Evolutionary conservation across 176 grass and related monocot species (phyloP).

Genomic region (Zea luxurians): DNA sequence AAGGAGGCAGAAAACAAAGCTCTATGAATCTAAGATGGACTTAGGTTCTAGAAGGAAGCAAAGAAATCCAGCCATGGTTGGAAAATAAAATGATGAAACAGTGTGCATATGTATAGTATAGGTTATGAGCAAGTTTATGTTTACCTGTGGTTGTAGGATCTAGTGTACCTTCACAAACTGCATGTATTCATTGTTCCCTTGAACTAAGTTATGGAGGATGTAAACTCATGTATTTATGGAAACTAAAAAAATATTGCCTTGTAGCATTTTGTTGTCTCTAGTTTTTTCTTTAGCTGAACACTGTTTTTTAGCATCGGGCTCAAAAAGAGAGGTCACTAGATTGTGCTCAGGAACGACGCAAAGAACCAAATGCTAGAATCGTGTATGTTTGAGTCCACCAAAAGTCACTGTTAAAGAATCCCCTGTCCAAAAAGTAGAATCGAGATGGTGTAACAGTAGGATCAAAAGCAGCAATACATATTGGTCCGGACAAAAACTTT

Average conservation of each 20-base stretch:
- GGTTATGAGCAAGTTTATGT: slow-evolving; percentile 31
- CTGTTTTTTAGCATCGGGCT: slow-evolving; percentile 1
- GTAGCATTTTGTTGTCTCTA: slow-evolving; percentile 8
- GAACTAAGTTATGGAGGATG: slow-evolving; percentile 33
- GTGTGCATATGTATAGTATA: slow-evolving; percentile 33
- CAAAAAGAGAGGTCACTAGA: slow-evolving; percentile 28
- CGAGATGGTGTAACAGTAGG: background rate
- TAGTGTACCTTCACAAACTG: slow-evolving; percentile 35
- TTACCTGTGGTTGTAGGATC: slow-evolving; percentile 21
- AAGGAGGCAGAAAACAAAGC: slow-evolving; percentile 20
- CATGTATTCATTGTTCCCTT: slow-evolving; percentile 22
- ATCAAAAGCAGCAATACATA: slow-evolving; percentile 37
- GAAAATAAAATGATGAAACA: slow-evolving; percentile 45
- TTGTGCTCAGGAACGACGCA: slow-evolving; percentile 35
- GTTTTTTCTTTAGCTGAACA: background rate
- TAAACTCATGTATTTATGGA: slow-evolving; percentile 34
- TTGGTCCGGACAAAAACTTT: slow-evolving; percentile 2
- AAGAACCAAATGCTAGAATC: slow-evolving; percentile 45
- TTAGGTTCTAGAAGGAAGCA: slow-evolving; percentile 25
- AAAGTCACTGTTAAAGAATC: slow-evolving; percentile 29
- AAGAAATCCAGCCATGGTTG: slow-evolving; percentile 43
- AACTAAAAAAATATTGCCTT: background rate
- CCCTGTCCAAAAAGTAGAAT: background rate
- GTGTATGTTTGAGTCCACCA: slow-evolving; percentile 33
- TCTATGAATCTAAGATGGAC: slow-evolving; percentile 6